Conservation (phyloP, 208 protist species). For the Endotrypanum monterogeii region DNA sequence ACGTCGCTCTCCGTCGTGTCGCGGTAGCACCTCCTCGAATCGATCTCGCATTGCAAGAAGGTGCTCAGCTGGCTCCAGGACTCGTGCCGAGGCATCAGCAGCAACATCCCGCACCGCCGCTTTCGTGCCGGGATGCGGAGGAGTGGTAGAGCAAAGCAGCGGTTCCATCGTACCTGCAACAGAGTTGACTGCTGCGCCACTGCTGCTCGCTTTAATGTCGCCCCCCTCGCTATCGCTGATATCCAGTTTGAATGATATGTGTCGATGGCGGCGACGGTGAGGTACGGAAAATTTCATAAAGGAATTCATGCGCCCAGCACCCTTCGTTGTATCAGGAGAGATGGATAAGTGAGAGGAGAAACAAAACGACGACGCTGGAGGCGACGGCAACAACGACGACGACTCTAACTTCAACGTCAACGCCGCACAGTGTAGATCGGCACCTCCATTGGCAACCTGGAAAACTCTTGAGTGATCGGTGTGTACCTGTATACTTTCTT, state of each 20-base stretch:
- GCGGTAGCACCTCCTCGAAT: conserved; percentile 37
- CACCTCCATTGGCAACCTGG: neutral
- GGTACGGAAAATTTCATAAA: neutral
- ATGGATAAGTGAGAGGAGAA: too few relatives aligned
- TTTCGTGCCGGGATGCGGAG: neutral
- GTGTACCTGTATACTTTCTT: neutral
- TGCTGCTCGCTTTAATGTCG: too few relatives aligned
- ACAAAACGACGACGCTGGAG: neutral
- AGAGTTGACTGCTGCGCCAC: neutral
- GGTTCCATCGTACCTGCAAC: neutral
- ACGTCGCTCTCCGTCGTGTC: conserved; percentile 26
- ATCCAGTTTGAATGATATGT: conserved; percentile 33
- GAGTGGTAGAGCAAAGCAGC: neutral
- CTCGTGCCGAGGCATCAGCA: neutral
- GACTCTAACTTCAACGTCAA: neutral
- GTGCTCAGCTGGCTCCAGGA: conserved; percentile 15
- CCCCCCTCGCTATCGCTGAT: neutral
- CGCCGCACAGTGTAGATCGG: neutral
- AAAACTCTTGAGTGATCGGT: neutral
- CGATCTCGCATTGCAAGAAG: conserved; percentile 30
- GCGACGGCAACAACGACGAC: conserved; percentile 8
- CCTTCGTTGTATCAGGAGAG: neutral
- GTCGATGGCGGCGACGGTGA: conserved; percentile 11
- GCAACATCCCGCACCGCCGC: neutral
- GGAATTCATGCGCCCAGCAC: neutral